A percentile compares a stretch with the other conserved stretches of the same genome.
These are phyloP conservation scores for Sanghuangporus baumii DNA, from an alignment of 1,284 basidiomycete species.

Conservation along the genomic window DNA sequence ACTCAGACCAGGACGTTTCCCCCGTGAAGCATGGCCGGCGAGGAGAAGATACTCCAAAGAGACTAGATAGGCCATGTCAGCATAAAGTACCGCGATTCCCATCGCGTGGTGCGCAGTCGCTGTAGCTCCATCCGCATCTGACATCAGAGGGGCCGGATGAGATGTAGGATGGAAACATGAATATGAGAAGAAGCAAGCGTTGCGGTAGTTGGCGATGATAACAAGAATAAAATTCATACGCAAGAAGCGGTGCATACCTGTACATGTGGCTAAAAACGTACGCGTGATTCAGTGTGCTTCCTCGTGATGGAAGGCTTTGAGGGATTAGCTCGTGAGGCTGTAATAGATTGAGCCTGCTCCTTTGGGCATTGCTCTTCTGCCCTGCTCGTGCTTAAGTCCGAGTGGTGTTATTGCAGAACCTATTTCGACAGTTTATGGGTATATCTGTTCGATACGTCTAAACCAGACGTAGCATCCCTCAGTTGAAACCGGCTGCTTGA, in stretches of 20 bases:
- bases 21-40: background rate
- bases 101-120: constrained; percentile 5
- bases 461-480: too few species aligned
- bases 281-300: too few species aligned
- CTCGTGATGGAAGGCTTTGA: too few species aligned
- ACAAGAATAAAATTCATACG: background rate
- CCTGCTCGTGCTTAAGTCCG: too few species aligned
- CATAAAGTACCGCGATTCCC: background rate
- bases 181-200: background rate
- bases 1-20: background rate
- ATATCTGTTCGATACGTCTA: too few species aligned
- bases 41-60: background rate
- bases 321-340: too few species aligned
- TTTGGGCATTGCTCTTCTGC: too few species aligned
- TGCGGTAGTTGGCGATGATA: background rate
- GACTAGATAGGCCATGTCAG: background rate
- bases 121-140: constrained; percentile 9
- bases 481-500: too few species aligned
- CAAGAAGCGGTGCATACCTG: background rate
- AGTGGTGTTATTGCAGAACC: too few species aligned
- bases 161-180: background rate
- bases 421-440: too few species aligned
- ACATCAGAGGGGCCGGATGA: background rate
- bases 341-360: too few species aligned
- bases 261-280: too few species aligned